Conservation (phyloP, 108 stramenopile genomes). For the Cyclostephanos tholiformis region DNA sequence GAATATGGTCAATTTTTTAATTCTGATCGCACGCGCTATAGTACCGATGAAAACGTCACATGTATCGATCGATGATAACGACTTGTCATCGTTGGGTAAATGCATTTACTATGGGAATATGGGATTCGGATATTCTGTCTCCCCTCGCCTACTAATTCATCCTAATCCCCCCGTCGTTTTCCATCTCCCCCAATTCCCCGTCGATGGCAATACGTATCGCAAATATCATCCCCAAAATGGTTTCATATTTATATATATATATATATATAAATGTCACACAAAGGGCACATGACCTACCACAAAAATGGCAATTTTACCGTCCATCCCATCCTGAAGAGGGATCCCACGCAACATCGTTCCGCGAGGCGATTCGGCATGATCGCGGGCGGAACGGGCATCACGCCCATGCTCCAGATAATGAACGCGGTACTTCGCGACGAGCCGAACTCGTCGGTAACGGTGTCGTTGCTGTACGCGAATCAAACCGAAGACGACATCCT, state of each 20-base stretch:
- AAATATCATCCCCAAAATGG: background rate
- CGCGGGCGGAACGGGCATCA: slow-evolving; percentile 99
- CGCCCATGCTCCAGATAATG: slow-evolving; percentile 95
- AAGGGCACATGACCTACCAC: slow-evolving; percentile 80
- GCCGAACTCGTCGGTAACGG: slow-evolving; percentile 56
- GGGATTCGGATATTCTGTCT: too few species aligned
- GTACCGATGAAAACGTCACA: too few species aligned
- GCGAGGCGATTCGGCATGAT: slow-evolving; percentile 90
- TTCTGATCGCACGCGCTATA: slow-evolving; percentile 21
- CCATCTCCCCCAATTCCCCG: too few species aligned
- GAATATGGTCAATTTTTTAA: slow-evolving; percentile 23
- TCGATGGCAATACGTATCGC: too few species aligned
- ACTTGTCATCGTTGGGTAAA: too few species aligned
- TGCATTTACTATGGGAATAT: too few species aligned
- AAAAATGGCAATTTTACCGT: slow-evolving; percentile 70
- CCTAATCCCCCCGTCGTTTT: background rate
- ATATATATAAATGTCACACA: too few species aligned
- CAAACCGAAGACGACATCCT: slow-evolving; percentile 96
- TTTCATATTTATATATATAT: background rate
- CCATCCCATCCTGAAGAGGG: slow-evolving; percentile 66
- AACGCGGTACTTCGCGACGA: slow-evolving; percentile 77
- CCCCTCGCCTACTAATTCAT: too few species aligned
- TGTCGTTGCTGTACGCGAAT: slow-evolving; percentile 87
- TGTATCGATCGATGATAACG: too few species aligned
- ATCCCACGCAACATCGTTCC: slow-evolving; percentile 60